These are phyloP conservation scores for Trypethelium eluteriae DNA, from an alignment of 495 filamentous ascomycete species.

Conservation along the genomic window DNA sequence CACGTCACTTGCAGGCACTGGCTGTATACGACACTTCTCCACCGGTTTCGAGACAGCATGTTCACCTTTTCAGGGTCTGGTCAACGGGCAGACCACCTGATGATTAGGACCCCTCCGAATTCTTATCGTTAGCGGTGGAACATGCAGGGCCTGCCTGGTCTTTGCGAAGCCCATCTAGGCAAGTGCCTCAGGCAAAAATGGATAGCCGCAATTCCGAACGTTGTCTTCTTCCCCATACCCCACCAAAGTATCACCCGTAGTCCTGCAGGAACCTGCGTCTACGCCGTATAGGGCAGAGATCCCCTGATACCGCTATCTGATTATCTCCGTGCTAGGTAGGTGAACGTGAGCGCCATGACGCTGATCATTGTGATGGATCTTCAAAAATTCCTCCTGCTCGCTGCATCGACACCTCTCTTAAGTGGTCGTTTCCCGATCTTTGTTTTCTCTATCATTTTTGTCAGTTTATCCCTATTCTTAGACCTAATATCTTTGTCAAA, in stretches of 20 bases:
- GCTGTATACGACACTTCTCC: no score
- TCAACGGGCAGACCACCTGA: neutral
- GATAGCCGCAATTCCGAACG: neutral
- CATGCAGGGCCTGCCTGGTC: neutral
- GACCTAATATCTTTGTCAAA: neutral
- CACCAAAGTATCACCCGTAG: no score
- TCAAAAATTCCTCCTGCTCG: neutral
- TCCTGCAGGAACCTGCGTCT: neutral
- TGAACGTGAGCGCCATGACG: neutral
- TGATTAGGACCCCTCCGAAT: neutral
- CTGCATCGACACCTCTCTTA: neutral
- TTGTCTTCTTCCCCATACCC: neutral
- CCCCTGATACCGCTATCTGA: neutral
- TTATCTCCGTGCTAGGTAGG: conserved; percentile 1
- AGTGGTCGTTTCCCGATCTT: neutral
- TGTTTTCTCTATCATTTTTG: neutral
- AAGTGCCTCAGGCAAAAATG: neutral
- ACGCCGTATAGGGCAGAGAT: neutral
- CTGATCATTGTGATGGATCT: neutral
- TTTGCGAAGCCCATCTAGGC: neutral
- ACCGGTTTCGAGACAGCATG: neutral
- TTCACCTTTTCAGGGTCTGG: neutral
- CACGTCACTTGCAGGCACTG: no score
- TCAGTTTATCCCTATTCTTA: neutral
- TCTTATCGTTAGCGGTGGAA: neutral